Base-by-base conservation (phyloP, 2,329 filamentous ascomycete genomes). In the Ramichloridium luteum region DNA sequence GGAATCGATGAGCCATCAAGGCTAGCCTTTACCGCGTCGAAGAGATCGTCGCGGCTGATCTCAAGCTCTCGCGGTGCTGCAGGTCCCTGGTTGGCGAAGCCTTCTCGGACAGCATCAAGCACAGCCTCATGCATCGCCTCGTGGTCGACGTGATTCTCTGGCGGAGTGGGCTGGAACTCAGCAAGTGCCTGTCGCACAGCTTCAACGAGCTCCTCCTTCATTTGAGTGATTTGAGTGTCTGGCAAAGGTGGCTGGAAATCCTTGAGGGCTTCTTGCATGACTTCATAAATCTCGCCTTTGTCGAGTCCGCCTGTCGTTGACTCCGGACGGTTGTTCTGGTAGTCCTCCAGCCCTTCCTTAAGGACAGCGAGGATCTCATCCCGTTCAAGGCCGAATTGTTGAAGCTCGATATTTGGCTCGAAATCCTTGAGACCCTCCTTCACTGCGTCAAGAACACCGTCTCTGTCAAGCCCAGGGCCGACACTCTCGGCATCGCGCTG, bases 391-490 rank as follows among this genome's bases (percentile, higher is more conserved):
- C 86, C 88, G 40, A 92, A 80, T 47, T 93, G 84, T 46, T 93
- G 80, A 4, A 93, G 69, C 46, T 93, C 79, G 30, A 93, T 84
- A 47, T 94, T 84, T 1, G 88, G 88, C 58, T 93, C 93, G 59
- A 93, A 93, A 32, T 77, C 82, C 51, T 94, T 88, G 74, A 85
- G 93, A 1, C 86, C 88, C 45, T 93, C 85, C 45, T 77, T 77
- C 10, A 96, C 80, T 3, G 86, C 85, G 16, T 80, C 71, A 2
- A 96, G 70, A 20, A 96, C 82, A 36, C 92, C 83, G 29, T 93
- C 83, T 59, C 60, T 22, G 58, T 62, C 28, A 56, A 60, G 31
- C 64, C 55, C 43, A 3, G 64, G 8, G 28, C 32, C 38, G 22
- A 43, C 44, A 5, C 38, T 32, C 16, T 45, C 46, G 15, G 35